These are phyloP conservation scores for Trypethelium eluteriae DNA, from an alignment of 495 filamentous ascomycete species.

Conservation along the genomic window DNA sequence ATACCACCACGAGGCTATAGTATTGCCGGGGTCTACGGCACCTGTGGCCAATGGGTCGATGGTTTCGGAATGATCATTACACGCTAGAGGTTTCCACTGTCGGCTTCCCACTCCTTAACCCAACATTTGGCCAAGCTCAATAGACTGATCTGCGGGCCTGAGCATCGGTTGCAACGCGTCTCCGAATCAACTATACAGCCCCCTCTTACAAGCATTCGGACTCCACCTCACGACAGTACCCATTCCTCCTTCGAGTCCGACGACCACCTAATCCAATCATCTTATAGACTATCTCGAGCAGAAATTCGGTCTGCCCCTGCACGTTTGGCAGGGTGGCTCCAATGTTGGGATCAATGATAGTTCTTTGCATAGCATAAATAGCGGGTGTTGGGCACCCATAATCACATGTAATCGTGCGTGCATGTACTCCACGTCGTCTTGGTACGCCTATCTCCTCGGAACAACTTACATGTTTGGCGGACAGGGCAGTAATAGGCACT, in stretches of 20 bases:
- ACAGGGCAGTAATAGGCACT: background rate
- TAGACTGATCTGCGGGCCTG: background rate
- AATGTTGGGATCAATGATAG: background rate
- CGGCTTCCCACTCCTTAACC: background rate
- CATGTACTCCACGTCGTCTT: no score
- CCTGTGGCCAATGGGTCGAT: slow-evolving; percentile 75
- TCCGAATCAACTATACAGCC: background rate
- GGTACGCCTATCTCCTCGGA: no score
- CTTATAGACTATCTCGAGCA: background rate
- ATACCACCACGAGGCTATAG: slow-evolving; percentile 85
- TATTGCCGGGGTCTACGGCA: slow-evolving; percentile 80
- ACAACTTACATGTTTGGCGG: no score
- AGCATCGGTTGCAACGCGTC: background rate
- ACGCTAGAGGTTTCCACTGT: slow-evolving; percentile 38
- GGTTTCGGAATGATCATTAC: slow-evolving; percentile 82
- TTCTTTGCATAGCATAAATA: background rate
- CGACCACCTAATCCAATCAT: background rate
- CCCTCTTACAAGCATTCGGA: background rate
- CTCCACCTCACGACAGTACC: background rate
- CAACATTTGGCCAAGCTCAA: background rate
- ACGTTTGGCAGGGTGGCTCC: background rate
- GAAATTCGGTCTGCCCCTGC: background rate
- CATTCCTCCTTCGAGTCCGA: background rate
- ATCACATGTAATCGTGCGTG: no score
- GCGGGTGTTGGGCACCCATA: no score